A percentile compares a stretch with the other conserved stretches of the same genome.
Evolutionary conservation across 495 filamentous ascomycete genomes (phyloP).

Genomic region (Aspergillus mulundensis): DNA sequence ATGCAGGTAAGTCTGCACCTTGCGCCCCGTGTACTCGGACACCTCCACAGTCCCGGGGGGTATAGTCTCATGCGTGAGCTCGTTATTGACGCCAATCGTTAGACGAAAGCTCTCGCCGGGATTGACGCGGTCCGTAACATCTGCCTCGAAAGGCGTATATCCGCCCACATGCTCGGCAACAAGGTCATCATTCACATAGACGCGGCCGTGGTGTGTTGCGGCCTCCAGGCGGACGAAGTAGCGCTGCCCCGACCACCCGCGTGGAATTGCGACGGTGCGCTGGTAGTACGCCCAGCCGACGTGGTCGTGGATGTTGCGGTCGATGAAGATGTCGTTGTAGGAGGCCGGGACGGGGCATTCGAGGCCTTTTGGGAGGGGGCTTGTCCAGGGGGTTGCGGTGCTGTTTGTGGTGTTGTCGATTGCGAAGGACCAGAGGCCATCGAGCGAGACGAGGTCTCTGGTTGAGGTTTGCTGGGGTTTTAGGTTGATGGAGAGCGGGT

Average conservation of each 20-base stretch:
- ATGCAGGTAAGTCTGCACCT: not conserved
- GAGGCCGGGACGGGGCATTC: not conserved
- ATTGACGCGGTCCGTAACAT: not conserved
- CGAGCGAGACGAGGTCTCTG: not conserved
- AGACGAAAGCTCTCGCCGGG: not conserved
- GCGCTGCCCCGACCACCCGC: not conserved
- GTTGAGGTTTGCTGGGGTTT: not conserved
- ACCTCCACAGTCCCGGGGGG: not conserved
- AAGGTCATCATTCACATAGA: not conserved
- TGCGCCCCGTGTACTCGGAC: not conserved
- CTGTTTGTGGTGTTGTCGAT: not conserved
- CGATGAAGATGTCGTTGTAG: slow-evolving; percentile 3
- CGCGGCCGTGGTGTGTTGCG: not conserved
- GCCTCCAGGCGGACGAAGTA: not conserved
- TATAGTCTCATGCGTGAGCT: not conserved
- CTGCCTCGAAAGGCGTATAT: not conserved
- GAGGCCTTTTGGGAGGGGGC: not conserved
- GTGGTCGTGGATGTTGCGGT: not conserved
- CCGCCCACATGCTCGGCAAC: not conserved
- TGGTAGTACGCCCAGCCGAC: slow-evolving; percentile 6
- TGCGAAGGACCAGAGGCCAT: not conserved
- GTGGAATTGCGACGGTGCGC: not conserved
- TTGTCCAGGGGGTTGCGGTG: not conserved
- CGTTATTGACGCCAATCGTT: not conserved
- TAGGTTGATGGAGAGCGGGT: not conserved